Conservation (phyloP, 768 basidiomycete genomes). For the Xerocomellus chrysenteron region DNA sequence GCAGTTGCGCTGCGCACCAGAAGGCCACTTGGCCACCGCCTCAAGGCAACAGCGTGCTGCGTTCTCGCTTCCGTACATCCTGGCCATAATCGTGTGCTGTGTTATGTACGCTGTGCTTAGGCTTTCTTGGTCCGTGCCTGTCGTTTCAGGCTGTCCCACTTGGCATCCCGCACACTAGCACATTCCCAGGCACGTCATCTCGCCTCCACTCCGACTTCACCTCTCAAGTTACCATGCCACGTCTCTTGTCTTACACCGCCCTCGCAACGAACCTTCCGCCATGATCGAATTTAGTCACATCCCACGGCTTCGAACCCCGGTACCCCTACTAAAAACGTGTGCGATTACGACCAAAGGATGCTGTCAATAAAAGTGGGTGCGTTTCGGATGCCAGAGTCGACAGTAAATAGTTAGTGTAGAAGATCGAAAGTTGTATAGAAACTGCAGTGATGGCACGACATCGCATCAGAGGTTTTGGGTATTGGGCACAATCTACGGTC, state of each 20-base stretch:
- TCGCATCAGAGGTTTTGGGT: conserved; percentile 7
- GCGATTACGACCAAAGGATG: conserved; percentile 19
- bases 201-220: background rate
- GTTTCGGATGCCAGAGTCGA: conserved; percentile 14
- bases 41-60: conserved; percentile 20
- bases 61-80: background rate
- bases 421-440: conserved; percentile 27
- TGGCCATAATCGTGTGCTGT: conserved; percentile 1
- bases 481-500: conserved; percentile 25
- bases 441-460: conserved; percentile 17
- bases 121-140: background rate
- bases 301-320: background rate
- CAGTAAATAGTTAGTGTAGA: conserved; percentile 27
- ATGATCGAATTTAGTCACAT: background rate
- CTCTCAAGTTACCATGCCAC: background rate
- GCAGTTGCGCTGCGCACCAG: background rate
- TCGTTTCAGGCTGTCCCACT: conserved; percentile 5
- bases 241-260: background rate
- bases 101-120: conserved; percentile 6
- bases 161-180: background rate
- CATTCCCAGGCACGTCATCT: conserved; percentile 22
- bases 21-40: conserved; percentile 11
- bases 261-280: background rate
- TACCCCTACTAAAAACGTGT: conserved; percentile 11
- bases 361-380: conserved; percentile 10